These are phyloP conservation scores for Theobroma cacao DNA, from an alignment of 345 rosid species.

Conservation along the genomic window DNA sequence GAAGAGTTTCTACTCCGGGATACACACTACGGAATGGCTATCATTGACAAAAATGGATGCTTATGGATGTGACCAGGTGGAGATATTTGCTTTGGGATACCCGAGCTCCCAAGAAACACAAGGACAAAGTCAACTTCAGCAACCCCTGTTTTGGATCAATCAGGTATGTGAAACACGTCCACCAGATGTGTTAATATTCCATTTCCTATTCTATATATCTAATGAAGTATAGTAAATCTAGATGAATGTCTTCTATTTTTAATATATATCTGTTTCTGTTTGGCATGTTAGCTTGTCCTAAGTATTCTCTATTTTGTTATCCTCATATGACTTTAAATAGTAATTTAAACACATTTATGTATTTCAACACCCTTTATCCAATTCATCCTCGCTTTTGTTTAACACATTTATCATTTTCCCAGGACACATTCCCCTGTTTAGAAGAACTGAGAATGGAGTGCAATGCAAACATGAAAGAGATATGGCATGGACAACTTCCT, in stretches of 20 bases:
- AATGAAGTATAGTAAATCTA: background rate
- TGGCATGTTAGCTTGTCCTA: background rate
- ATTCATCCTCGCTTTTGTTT: background rate
- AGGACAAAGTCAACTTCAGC: background rate
- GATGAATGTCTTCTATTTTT: background rate
- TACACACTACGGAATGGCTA: conserved; percentile 19
- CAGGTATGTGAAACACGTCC: conserved; percentile 14
- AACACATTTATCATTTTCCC: background rate
- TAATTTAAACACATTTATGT: too few species aligned
- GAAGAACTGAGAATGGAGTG: background rate
- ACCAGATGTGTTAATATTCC: background rate
- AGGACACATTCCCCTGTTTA: conserved; percentile 5
- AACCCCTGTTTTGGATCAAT: conserved; percentile 10
- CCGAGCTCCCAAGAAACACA: background rate
- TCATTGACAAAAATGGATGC: background rate
- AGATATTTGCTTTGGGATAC: conserved; percentile 2
- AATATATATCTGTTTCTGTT: background rate
- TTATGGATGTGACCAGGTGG: conserved; percentile 4
- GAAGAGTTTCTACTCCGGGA: conserved; percentile 6
- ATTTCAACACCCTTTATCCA: background rate
- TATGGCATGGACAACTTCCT: conserved; percentile 11
- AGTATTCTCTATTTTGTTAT: background rate
- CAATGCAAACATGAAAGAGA: background rate
- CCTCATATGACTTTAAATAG: background rate
- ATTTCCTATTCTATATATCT: background rate